These are phyloP conservation scores for Brassica rapa DNA, from an alignment of 345 rosid genomes.

Conservation along the genomic window DNA sequence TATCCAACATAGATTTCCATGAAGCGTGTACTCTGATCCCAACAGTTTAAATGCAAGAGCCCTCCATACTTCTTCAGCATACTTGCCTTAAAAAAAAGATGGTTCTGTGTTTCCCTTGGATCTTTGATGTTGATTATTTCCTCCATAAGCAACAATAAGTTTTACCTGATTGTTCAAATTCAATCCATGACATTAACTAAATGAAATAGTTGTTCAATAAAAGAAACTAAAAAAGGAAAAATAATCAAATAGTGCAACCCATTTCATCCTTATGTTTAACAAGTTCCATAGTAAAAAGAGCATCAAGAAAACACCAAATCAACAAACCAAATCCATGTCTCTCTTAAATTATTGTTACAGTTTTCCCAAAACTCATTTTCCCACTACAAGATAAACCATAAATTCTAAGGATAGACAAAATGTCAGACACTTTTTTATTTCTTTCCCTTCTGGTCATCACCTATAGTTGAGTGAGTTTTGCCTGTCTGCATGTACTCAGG, in stretches of 20 bases:
- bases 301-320: conserved; percentile 25
- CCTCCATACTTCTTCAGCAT: no score
- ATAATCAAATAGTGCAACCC: conserved; percentile 21
- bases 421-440: background rate
- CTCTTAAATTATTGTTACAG: conserved; percentile 16
- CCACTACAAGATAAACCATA: conserved; percentile 31
- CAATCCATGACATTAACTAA: background rate
- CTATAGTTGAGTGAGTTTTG: conserved; percentile 33
- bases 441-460: conserved; percentile 26
- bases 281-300: conserved; percentile 17
- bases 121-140: background rate
- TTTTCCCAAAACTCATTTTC: conserved; percentile 30
- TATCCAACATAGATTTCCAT: no score
- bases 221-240: background rate
- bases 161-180: background rate
- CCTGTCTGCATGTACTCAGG: conserved; percentile 16
- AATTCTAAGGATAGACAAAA: conserved; percentile 20
- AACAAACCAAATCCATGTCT: conserved; percentile 34
- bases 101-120: no score
- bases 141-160: background rate
- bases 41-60: no score
- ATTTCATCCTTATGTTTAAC: background rate
- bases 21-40: no score
- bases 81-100: no score
- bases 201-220: background rate